Conservation (phyloP, 345 rosid genomes). For the Salix exigua region DNA sequence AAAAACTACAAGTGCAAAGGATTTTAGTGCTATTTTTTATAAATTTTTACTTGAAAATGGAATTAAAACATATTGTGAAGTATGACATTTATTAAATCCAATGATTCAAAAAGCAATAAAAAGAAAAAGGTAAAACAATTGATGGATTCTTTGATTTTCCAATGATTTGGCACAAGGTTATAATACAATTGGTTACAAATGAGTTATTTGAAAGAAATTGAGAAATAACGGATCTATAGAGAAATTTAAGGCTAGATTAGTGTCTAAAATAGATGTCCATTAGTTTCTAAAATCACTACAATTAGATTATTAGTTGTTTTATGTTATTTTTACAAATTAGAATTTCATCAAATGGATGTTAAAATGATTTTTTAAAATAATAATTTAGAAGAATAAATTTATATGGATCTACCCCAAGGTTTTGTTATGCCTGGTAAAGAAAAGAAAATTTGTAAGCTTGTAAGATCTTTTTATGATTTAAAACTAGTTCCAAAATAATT, state of each 20-base stretch:
- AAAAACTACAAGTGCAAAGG: neutral
- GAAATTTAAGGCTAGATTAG: slow-evolving; percentile 3
- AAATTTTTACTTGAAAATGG: neutral
- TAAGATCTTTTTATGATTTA: neutral
- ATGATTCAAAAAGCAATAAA: neutral
- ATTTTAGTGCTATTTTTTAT: neutral
- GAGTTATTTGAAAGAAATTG: neutral
- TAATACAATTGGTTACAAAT: neutral
- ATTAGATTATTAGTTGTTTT: neutral
- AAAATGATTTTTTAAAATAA: neutral
- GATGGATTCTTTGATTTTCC: neutral
- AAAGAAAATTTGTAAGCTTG: neutral
- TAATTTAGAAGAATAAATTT: neutral
- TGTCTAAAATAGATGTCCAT: neutral
- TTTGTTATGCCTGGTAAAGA: neutral
- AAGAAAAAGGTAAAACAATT: neutral
- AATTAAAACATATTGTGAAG: neutral
- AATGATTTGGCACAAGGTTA: neutral
- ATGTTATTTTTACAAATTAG: neutral
- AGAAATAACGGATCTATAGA: neutral
- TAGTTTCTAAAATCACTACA: neutral
- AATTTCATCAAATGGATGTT: neutral
- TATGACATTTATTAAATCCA: neutral
- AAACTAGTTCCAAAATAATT: neutral
- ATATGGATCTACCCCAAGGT: neutral